phyloP scores from a whole-genome alignment of 768 basidiomycete genomes.

The Suillus paluster region DNA sequence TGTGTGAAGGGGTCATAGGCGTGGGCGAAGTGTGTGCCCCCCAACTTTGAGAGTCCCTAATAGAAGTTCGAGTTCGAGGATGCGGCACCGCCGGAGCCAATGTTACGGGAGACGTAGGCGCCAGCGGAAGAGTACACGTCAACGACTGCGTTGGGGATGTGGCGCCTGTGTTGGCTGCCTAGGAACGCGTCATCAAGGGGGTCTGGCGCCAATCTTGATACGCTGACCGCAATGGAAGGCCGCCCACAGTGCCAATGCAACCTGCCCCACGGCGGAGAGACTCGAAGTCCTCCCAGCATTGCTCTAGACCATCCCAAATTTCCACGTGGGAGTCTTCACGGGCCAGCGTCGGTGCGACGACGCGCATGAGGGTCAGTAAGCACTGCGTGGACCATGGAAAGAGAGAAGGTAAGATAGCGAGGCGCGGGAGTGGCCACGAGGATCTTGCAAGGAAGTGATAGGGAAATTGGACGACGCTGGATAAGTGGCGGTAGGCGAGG shows the following conservation, averaged over 20 bases:
- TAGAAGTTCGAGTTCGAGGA: too few relatives aligned
- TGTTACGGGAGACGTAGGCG: too few relatives aligned
- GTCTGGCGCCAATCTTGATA: too few relatives aligned
- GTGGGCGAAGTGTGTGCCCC: too few relatives aligned
- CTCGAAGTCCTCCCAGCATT: constrained; percentile 86
- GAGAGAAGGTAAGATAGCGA: constrained; percentile 54
- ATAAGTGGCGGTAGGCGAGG: constrained; percentile 33
- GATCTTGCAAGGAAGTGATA: constrained; percentile 26
- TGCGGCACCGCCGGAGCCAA: too few relatives aligned
- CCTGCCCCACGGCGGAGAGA: constrained; percentile 51
- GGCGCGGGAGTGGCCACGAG: constrained; percentile 31
- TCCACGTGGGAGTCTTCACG: constrained; percentile 69
- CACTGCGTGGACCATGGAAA: constrained; percentile 74
- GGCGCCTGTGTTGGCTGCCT: too few relatives aligned
- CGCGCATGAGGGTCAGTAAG: constrained; percentile 81
- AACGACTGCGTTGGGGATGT: too few relatives aligned
- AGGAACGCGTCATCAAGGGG: too few relatives aligned
- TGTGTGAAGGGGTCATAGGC: too few relatives aligned
- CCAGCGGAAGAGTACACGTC: too few relatives aligned
- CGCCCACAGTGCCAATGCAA: constrained; percentile 44
- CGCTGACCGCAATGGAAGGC: not conserved
- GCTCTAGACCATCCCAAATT: constrained; percentile 85
- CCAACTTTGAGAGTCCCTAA: too few relatives aligned
- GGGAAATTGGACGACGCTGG: constrained; percentile 27
- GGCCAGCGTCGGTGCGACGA: constrained; percentile 58